A percentile compares a stretch with the other conserved stretches of the same genome.
Evolutionary conservation across 108 stramenopile genomes (phyloP).

Genomic region (Craspedostauros australis): DNA sequence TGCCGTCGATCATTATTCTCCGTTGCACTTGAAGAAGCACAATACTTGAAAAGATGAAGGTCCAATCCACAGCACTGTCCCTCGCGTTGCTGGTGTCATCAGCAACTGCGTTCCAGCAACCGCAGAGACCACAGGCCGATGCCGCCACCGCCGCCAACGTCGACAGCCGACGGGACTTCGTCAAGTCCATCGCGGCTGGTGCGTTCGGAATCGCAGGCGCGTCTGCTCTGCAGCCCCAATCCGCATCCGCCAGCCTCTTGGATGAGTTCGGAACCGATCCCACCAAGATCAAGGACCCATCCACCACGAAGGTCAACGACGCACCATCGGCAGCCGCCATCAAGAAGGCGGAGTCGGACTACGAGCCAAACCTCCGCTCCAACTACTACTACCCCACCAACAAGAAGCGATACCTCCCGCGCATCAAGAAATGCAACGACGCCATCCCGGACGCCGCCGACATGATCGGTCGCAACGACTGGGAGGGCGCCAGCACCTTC

Average conservation of each 20-base stretch:
- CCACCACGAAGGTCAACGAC: too few species aligned
- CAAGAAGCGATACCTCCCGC: constrained; percentile 76
- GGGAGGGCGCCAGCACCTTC: constrained; percentile 60
- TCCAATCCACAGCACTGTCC: too few species aligned
- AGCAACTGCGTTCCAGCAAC: too few species aligned
- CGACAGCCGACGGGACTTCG: too few species aligned
- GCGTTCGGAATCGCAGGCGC: background rate
- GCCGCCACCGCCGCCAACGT: too few species aligned
- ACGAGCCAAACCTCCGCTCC: constrained; percentile 76
- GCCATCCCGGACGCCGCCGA: constrained; percentile 55
- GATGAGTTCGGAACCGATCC: constrained; percentile 77
- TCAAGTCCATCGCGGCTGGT: too few species aligned
- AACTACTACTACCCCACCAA: constrained; percentile 71
- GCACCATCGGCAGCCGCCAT: background rate
- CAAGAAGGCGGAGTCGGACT: constrained; percentile 41
- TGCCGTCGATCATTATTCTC: too few species aligned
- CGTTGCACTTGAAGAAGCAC: too few species aligned
- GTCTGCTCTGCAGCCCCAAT: background rate
- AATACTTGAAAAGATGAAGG: too few species aligned
- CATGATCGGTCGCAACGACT: constrained; percentile 54
- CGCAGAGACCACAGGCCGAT: too few species aligned
- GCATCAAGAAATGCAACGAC: constrained; percentile 74
- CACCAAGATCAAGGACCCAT: constrained; percentile 38
- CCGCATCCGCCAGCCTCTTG: constrained; percentile 44
- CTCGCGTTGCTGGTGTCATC: too few species aligned